Evolutionary conservation across 345 rosid genomes (phyloP).

Genomic region (Carallia pectinifolia): DNA sequence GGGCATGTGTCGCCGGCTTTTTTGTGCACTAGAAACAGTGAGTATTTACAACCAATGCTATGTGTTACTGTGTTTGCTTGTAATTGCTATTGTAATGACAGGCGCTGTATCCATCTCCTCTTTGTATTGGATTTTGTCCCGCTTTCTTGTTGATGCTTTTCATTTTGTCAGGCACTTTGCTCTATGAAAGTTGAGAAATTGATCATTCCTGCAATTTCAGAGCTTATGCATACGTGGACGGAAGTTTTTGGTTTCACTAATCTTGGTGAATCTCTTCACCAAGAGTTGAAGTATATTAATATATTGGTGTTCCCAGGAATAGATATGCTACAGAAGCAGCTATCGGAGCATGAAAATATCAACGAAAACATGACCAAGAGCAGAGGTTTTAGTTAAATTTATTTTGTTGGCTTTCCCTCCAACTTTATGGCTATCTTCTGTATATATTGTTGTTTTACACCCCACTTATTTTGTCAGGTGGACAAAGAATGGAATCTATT

Average conservation of each 20-base stretch:
- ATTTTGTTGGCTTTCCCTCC: background rate
- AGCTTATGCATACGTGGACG: constrained; percentile 31
- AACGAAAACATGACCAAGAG: constrained; percentile 21
- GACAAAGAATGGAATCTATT: constrained; percentile 12
- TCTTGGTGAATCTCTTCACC: constrained; percentile 23
- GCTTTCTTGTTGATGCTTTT: constrained; percentile 10
- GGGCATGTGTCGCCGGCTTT: constrained; percentile 37
- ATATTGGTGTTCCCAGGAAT: constrained; percentile 34
- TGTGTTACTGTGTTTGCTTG: background rate
- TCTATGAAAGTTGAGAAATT: constrained; percentile 30
- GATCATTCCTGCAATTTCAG: constrained; percentile 35
- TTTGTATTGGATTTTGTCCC: background rate
- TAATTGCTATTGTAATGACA: background rate
- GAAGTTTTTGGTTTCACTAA: constrained; percentile 32
- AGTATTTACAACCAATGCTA: background rate
- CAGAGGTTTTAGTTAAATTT: constrained; percentile 29
- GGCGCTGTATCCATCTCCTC: background rate
- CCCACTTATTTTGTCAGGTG: constrained; percentile 20
- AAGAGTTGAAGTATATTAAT: constrained; percentile 30
- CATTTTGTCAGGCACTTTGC: constrained; percentile 21
- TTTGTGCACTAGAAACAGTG: constrained; percentile 30
- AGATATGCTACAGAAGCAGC: constrained; percentile 35
- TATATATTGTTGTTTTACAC: constrained; percentile 3
- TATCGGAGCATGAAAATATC: constrained; percentile 27
- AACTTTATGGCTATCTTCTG: background rate